phyloP scores from a whole-genome alignment of 805 yeast species.

The Saccharomyces eubayanus region DNA sequence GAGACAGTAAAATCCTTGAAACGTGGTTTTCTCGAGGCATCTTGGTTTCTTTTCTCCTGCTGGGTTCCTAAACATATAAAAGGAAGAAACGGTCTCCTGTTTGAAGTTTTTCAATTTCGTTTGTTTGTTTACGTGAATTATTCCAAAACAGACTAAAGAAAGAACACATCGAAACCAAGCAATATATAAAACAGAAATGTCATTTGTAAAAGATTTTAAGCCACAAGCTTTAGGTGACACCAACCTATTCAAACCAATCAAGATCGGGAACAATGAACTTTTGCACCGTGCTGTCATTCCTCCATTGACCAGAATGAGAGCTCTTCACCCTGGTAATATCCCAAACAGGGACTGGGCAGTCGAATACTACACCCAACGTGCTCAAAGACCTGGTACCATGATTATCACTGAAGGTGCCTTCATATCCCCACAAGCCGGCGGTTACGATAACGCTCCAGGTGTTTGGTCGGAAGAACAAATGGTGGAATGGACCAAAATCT shows the following conservation, averaged over 20 bases:
- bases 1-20: neutral
- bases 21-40: neutral
- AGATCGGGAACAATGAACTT: slow-evolving; percentile 34
- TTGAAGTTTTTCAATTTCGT: neutral
- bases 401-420: slow-evolving; percentile 54
- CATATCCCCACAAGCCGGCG: slow-evolving; percentile 37
- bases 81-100: neutral
- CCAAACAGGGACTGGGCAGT: slow-evolving; percentile 39
- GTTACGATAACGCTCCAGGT: slow-evolving; percentile 43
- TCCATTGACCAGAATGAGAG: slow-evolving; percentile 41
- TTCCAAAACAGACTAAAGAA: neutral
- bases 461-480: slow-evolving; percentile 42
- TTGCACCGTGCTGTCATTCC: slow-evolving; percentile 35
- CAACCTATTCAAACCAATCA: slow-evolving; percentile 38
- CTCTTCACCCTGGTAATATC: slow-evolving; percentile 31
- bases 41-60: neutral
- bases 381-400: slow-evolving; percentile 49
- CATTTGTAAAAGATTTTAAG: slow-evolving; percentile 19
- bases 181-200: slow-evolving; percentile 5
- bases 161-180: neutral
- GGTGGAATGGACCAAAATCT: slow-evolving; percentile 42
- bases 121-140: neutral
- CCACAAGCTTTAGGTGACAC: slow-evolving; percentile 30
- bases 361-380: slow-evolving; percentile 51
- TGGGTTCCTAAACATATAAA: neutral